Evolutionary conservation across 768 basidiomycete genomes (phyloP).

Genomic region (Basidioascus undulatus): DNA sequence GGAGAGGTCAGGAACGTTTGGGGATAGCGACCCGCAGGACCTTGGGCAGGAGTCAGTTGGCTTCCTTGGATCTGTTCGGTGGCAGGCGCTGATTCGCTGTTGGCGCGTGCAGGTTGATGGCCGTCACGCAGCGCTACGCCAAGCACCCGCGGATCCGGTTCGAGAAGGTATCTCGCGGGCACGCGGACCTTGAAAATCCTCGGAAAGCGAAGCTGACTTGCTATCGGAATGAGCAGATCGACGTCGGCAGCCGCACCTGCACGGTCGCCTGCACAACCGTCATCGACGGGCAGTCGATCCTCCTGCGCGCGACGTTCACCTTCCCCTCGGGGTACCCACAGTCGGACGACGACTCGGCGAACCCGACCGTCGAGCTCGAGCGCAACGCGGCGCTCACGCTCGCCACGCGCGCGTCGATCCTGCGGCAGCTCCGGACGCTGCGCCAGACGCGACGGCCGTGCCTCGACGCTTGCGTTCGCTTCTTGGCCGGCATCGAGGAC

Average conservation of each 20-base stretch:
- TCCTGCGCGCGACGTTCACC: slow-evolving; percentile 57
- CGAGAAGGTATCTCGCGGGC: too few species aligned
- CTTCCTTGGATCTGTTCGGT: too few species aligned
- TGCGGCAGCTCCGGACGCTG: slow-evolving; percentile 50
- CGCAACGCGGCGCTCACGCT: slow-evolving; percentile 55
- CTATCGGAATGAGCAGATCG: slow-evolving; percentile 19
- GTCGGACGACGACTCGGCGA: slow-evolving; percentile 33
- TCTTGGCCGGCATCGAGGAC: too few species aligned
- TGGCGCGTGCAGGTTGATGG: too few species aligned
- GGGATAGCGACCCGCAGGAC: neutral
- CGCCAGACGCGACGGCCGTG: too few species aligned
- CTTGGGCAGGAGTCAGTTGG: slow-evolving; percentile 11
- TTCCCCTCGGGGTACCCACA: slow-evolving; percentile 57
- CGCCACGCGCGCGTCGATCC: slow-evolving; percentile 49
- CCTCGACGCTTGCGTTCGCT: too few species aligned
- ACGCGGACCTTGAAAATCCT: too few species aligned
- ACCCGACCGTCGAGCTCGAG: slow-evolving; percentile 57
- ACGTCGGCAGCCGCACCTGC: slow-evolving; percentile 34
- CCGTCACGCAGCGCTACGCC: too few species aligned
- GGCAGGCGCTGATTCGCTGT: too few species aligned
- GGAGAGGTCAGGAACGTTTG: too few species aligned
- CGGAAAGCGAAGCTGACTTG: too few species aligned
- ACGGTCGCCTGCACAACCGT: slow-evolving; percentile 60
- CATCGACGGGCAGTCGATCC: slow-evolving; percentile 19
- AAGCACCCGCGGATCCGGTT: too few species aligned